Evolutionary conservation across 176 grass and related monocot genomes (phyloP), one percentile per base, ranked within the genome.

Genomic region (Oryza longistaminata): DNA sequence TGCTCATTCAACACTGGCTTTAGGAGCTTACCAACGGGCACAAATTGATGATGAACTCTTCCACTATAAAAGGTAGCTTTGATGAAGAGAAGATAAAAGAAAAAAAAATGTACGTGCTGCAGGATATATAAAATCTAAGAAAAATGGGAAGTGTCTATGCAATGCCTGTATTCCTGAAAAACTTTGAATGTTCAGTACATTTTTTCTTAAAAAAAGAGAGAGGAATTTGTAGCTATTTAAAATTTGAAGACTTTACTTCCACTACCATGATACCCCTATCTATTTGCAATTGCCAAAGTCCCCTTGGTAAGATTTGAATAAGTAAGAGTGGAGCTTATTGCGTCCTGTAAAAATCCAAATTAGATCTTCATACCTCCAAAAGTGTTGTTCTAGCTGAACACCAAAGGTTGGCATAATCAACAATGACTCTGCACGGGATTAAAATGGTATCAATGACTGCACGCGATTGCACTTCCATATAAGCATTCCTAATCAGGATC

Each of bases 361-460:
- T 60, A 5, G 43, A 66, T 72, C 33, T 68, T 15, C 83, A 68
- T 90, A 88, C 95, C 88, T 95, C 93, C 91, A 92, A 69, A 76
- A 95, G 81, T 90, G 93, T 81, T 87, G 79, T 72, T 95, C 91
- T 71, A 95, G 66, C 50, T 98, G 93, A 68, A 98, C 34, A 5
- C 95, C 96, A 86, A 98, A 93, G 85, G 70, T 69, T 53, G 89
- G 91, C 80, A 95, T 93, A 85, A 95, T 90, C 46, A 98, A 42
- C 75, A 95, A 79, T 34, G 91, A 92, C 62, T 95, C 93, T 95
- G 82, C 66, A 85, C 24, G 78, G 79, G 77, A 84, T 37, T 4
- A 75, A 75, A 78, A 8, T 80, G 1, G 9, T 37, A 46, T 49
- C 15, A 85, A 82, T 40, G 26, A 81, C n/a, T n/a, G 39, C 15